Conservation (phyloP, 1,284 basidiomycete species). For the Singerocomus inundabilis region DNA sequence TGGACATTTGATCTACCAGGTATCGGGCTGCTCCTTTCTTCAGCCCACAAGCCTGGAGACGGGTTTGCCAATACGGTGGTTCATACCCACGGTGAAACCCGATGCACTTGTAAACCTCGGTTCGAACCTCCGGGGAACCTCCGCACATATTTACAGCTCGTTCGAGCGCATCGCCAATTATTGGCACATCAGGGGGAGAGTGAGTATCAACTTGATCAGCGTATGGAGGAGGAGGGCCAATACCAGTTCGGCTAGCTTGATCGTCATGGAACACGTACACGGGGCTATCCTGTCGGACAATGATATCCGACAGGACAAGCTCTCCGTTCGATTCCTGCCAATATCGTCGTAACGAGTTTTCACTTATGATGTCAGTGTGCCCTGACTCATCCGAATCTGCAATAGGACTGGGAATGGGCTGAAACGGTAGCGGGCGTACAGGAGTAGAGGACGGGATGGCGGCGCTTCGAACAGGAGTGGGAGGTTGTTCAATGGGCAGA, state of each 20-base stretch:
- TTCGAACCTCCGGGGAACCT: constrained; percentile 16
- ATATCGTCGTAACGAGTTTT: constrained; percentile 8
- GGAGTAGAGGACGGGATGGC: neutral
- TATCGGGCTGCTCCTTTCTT: constrained; percentile 13
- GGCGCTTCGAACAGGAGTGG: constrained; percentile 7
- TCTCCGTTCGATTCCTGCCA: constrained; percentile 6
- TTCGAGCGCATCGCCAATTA: constrained; percentile 25
- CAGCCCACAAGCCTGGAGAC: constrained; percentile 26
- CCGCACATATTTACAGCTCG: constrained; percentile 19
- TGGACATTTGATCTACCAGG: constrained; percentile 30
- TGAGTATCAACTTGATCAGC: constrained; percentile 4
- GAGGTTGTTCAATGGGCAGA: neutral
- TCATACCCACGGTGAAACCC: constrained; percentile 28
- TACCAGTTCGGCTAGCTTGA: constrained; percentile 3
- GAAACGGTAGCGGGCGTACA: constrained; percentile 19
- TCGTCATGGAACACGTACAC: constrained; percentile 9
- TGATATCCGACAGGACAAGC: neutral
- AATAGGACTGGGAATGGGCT: constrained; percentile 24
- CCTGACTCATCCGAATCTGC: constrained; percentile 14
- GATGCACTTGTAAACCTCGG: constrained; percentile 26
- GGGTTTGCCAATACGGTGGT: constrained; percentile 28
- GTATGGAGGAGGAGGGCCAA: constrained; percentile 22
- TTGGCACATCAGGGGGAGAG: constrained; percentile 2
- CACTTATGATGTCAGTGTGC: constrained; percentile 1
- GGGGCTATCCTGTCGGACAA: constrained; percentile 28